Base-by-base conservation (phyloP, 2,329 filamentous ascomycete species). In the Penicillium sp. region DNA sequence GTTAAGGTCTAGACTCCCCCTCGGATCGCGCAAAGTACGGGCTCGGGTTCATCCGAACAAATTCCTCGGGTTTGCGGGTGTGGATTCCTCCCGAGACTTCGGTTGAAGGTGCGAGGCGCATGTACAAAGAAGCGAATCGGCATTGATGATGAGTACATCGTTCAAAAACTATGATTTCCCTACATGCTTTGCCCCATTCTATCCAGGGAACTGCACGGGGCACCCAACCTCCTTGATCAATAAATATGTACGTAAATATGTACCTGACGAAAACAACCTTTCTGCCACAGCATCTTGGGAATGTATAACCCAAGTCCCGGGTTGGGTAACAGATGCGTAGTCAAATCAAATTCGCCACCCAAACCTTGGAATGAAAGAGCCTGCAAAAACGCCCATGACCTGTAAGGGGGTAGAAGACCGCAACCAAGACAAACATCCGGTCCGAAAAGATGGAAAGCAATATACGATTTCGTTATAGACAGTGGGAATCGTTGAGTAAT, bases 1-100 rank as follows among this genome's bases (percentile, higher is more conserved):
- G 45, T 40, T 50, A 46, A 39, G 62, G 61, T 63, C 63, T 63
- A 65, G 63, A 63, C 56, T 55, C 48, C 34, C 37, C 50, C 44
- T 29, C 35, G 40, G 22, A 16, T 34, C 14, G 16, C 32, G 32
- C 31, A 11, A 7, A 14, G 16, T 31, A n/a, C 7, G 48, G 45
- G 35, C 49, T 42, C 44, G 44, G 46, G 57, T 53, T 51, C 46
- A 44, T 49, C 44, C 41, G 45, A 40, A 28, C 37, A 20, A 34
- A 26, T 10, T 31, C 6, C n/a, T 32, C 28, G 39, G 40, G 28
- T 40, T 34, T 44, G 41, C 23, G 44, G 40, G 37, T 28, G 27
- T 50, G 48, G 44, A 18, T 26, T 29, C 28, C n/a, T 34, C 31
- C 37, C 11, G 37, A 18, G 5, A 11, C 7, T 35, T 29, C 16